Conservation (phyloP, 1,139 yeast genomes). For the Scheffersomyces stambukii region DNA sequence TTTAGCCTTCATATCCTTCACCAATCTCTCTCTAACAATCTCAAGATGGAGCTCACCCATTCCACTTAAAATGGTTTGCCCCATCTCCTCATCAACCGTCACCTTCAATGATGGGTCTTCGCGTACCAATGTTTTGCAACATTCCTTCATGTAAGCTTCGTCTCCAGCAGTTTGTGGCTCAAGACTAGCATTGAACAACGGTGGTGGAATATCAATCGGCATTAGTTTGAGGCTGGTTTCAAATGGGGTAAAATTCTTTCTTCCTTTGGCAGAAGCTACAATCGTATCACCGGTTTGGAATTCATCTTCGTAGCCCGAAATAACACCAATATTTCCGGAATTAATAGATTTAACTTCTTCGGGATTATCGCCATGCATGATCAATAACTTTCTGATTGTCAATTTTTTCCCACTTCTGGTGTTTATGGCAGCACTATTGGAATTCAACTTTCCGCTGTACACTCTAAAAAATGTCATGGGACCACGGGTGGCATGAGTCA, state of each 20-base stretch:
- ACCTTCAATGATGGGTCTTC: constrained; percentile 53
- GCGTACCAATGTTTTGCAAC: constrained; percentile 58
- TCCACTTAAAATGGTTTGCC: constrained; percentile 84
- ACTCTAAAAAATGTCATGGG: constrained; percentile 83
- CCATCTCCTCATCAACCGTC: constrained; percentile 70
- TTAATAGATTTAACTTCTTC: constrained; percentile 59
- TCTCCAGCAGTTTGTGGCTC: constrained; percentile 87
- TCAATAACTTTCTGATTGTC: constrained; percentile 60
- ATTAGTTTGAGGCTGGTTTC: constrained; percentile 54
- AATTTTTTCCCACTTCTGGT: constrained; percentile 67
- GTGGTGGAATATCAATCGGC: constrained; percentile 86
- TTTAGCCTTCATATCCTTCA: constrained; percentile 77
- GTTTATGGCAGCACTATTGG: constrained; percentile 61
- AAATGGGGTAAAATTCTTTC: constrained; percentile 47
- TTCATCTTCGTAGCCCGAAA: constrained; percentile 65
- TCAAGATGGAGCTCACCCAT: constrained; percentile 96
- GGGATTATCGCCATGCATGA: constrained; percentile 88
- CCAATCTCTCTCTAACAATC: constrained; percentile 73
- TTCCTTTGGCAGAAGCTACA: constrained; percentile 46
- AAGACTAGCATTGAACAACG: constrained; percentile 82
- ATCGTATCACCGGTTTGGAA: constrained; percentile 90
- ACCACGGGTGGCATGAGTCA: constrained; percentile 81
- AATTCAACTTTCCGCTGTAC: constrained; percentile 70
- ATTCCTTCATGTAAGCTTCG: constrained; percentile 60
- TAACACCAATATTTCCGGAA: constrained; percentile 89